Percentiles rank a stretch among this genome's conserved stretches.
These are phyloP conservation scores for Plasmodiophora brassicae DNA, from an alignment of 208 protist genomes.

Conservation along the genomic window DNA sequence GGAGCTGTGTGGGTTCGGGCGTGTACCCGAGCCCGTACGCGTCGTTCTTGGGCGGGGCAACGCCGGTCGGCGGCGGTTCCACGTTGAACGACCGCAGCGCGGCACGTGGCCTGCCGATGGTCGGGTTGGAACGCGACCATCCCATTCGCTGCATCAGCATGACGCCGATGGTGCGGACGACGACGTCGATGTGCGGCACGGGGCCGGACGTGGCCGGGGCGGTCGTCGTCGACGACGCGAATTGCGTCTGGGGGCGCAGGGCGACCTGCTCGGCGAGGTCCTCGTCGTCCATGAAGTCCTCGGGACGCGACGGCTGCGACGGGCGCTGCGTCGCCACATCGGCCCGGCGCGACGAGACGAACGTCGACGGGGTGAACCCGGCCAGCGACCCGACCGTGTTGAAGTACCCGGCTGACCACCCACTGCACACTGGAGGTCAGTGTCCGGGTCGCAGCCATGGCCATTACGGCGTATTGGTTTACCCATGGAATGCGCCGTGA, in stretches of 20 bases:
- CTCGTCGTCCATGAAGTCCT: constrained; percentile 33
- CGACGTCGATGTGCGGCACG: no score
- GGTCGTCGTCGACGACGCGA: no score
- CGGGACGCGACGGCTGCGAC: not conserved
- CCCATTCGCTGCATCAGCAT: constrained; percentile 23
- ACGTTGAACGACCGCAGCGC: not conserved
- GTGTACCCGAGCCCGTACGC: not conserved
- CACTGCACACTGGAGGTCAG: not conserved
- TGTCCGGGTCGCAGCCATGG: not conserved
- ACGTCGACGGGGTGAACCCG: not conserved
- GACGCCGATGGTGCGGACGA: not conserved
- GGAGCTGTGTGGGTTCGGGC: no score
- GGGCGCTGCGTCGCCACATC: not conserved
- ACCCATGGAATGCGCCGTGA: constrained; percentile 25
- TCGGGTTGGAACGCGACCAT: not conserved
- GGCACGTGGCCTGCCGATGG: not conserved
- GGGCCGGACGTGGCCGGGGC: no score
- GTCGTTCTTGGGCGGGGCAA: not conserved
- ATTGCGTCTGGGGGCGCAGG: no score
- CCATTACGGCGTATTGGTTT: not conserved
- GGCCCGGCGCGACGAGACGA: not conserved
- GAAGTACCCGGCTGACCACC: constrained; percentile 4
- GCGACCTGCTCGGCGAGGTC: not conserved
- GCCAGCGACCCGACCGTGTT: constrained; percentile 2
- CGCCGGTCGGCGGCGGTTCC: not conserved